Conservation (phyloP, 495 filamentous ascomycete species). For the Lichenothelia convexa region DNA sequence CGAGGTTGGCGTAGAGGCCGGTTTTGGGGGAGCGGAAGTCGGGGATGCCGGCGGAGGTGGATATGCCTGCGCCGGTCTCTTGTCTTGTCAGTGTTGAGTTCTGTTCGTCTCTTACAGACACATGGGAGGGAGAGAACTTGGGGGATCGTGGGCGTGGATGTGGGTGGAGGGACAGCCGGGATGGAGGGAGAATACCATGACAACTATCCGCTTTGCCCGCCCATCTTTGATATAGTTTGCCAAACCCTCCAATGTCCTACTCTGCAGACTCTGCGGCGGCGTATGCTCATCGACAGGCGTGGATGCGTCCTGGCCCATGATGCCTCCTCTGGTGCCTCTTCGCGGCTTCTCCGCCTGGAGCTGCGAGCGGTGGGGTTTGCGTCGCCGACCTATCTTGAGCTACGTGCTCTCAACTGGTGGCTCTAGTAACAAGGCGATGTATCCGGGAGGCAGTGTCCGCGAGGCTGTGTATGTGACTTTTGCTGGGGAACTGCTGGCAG, state of each 20-base stretch:
- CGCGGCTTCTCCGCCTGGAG: slow-evolving; percentile 7
- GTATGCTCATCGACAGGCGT: slow-evolving; percentile 41
- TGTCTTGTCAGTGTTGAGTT: too few species aligned
- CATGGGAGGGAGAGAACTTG: too few species aligned
- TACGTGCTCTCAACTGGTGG: too few species aligned
- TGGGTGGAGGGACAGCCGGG: not conserved
- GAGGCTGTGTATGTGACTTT: too few species aligned
- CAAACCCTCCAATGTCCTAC: slow-evolving; percentile 49
- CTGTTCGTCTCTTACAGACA: too few species aligned
- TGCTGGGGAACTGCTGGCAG: too few species aligned
- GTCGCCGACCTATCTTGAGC: slow-evolving; percentile 22
- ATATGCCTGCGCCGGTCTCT: slow-evolving; percentile 41
- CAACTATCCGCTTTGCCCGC: slow-evolving; percentile 48
- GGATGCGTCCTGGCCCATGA: slow-evolving; percentile 58
- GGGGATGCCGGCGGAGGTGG: slow-evolving; percentile 32
- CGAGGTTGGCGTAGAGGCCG: slow-evolving; percentile 69
- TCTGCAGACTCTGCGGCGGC: slow-evolving; percentile 42
- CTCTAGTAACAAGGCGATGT: too few species aligned
- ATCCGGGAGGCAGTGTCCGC: too few species aligned
- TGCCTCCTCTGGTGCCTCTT: slow-evolving; percentile 10
- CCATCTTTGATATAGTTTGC: slow-evolving; percentile 59
- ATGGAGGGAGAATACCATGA: slow-evolving; percentile 33
- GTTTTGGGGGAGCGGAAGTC: slow-evolving; percentile 64
- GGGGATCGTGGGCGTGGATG: too few species aligned
- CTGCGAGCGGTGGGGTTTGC: slow-evolving; percentile 18